A percentile compares a stretch with the other conserved stretches of the same genome.
phyloP scores from a whole-genome alignment of 305 asterid species.

The Solanum hybrid region DNA sequence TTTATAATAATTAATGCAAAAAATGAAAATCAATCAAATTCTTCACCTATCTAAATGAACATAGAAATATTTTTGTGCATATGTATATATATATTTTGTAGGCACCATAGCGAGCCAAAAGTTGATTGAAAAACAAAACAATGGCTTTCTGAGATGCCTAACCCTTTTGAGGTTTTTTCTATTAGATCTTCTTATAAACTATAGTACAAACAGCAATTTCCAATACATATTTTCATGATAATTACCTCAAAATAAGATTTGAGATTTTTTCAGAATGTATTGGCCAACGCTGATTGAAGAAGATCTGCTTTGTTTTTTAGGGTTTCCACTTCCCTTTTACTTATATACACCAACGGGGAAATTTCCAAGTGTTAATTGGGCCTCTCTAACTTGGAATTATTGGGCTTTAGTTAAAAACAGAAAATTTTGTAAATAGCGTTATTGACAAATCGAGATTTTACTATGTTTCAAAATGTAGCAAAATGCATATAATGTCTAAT shows the following conservation, averaged over 20 bases:
- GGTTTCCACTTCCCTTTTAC: background rate
- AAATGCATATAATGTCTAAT: too few species aligned
- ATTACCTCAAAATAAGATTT: background rate
- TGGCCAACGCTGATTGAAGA: background rate
- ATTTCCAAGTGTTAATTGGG: background rate
- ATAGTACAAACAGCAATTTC: background rate
- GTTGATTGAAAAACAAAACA: constrained; percentile 2
- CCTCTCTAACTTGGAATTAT: background rate
- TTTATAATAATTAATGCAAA: background rate
- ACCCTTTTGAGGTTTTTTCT: background rate
- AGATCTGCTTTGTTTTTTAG: background rate
- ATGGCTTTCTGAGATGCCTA: constrained; percentile 22
- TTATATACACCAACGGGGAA: background rate
- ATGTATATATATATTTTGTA: background rate
- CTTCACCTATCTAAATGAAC: background rate
- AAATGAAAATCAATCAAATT: background rate
- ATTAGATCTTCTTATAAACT: constrained; percentile 1
- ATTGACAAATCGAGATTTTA: too few species aligned
- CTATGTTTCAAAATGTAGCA: background rate
- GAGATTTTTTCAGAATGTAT: background rate
- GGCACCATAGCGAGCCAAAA: constrained; percentile 25
- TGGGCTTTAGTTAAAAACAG: background rate
- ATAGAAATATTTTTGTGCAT: background rate
- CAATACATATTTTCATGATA: background rate
- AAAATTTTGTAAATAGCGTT: background rate